Evolutionary conservation across 2,329 filamentous ascomycete genomes (phyloP).

Genomic region (Acarospora socialis): DNA sequence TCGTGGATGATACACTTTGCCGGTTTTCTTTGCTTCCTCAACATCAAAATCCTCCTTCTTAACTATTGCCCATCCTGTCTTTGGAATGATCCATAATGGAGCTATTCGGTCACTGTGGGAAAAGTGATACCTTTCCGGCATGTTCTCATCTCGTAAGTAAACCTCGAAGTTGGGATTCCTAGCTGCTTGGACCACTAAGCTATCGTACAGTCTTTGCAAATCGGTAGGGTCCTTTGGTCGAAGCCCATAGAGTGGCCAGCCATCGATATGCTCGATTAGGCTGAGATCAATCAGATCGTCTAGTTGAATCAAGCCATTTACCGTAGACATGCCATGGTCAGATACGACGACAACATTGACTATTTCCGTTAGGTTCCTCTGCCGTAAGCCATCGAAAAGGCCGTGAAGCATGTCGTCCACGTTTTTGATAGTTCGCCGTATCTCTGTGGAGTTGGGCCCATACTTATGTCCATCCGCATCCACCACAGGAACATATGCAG

Average conservation of each 20-base stretch:
- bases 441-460: constrained; percentile 91
- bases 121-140: constrained; percentile 91
- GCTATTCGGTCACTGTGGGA: constrained; percentile 77
- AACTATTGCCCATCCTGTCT: constrained; percentile 85
- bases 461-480: constrained; percentile 76
- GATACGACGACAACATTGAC: constrained; percentile 95
- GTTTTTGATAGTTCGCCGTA: constrained; percentile 58
- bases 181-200: constrained; percentile 37
- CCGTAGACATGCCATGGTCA: constrained; percentile 94
- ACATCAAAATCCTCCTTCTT: constrained; percentile 66
- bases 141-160: constrained; percentile 71
- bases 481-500: constrained; percentile 87
- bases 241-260: constrained; percentile 86
- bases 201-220: constrained; percentile 52
- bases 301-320: constrained; percentile 65
- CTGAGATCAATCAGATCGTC: constrained; percentile 72
- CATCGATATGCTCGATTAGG: constrained; percentile 72
- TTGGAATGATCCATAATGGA: constrained; percentile 85
- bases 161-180: constrained; percentile 63
- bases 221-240: constrained; percentile 59
- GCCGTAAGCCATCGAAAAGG: constrained; percentile 61
- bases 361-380: constrained; percentile 71
- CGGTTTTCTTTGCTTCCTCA: constrained; percentile 47
- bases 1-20: constrained; percentile 57
- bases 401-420: constrained; percentile 71